Base-by-base conservation (phyloP, 306 rosid genomes). In the Cicer bijugum region DNA sequence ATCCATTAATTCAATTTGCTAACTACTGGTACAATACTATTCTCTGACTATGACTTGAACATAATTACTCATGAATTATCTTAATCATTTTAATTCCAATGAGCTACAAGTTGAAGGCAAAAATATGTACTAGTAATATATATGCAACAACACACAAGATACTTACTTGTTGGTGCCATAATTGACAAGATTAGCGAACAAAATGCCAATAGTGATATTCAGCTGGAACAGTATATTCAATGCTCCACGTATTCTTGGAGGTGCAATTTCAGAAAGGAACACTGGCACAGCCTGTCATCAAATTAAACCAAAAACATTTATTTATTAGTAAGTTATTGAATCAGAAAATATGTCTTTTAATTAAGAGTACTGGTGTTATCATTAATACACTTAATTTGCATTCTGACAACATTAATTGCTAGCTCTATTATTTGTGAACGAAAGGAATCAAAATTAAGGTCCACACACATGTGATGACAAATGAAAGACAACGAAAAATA, bases 231-330 rank as follows among this genome's bases (percentile, higher is more conserved):
- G 60, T 11, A 94, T 94, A 78, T 94, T 94, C 59, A 94, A 81
- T 9, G 79, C 99, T 81, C 99, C 99, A 15, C 99, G 96, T 6
- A 94, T 94, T 80, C 97, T 94, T 20, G 99, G 76, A 1, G 99
- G 99, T 9, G 99, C 97, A 4, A 94, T 94, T 79, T 94, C 98
- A 0, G 97, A 94, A 23, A 94, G 92, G 35, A 94, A 94, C 72
- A 94, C 58, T 12, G 98, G 98, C 16, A 94, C 98, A 0, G 98
- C 98, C 98, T 94, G 90, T 71, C 39, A 83, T 57, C 60, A 78
- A 42, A 68, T 52, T 4, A 1, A 48, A 28, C 14, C 12, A 35
- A 43, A 10, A 6, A 28, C 5, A 14, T 12, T 23, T 23, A 23
- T 3, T 28, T 28, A 28, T 23, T 52, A 45, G 73, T 42, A 1